These are phyloP conservation scores for Hypoxylon sp. DNA, from an alignment of 2,329 filamentous ascomycete genomes.

Conservation along the genomic window DNA sequence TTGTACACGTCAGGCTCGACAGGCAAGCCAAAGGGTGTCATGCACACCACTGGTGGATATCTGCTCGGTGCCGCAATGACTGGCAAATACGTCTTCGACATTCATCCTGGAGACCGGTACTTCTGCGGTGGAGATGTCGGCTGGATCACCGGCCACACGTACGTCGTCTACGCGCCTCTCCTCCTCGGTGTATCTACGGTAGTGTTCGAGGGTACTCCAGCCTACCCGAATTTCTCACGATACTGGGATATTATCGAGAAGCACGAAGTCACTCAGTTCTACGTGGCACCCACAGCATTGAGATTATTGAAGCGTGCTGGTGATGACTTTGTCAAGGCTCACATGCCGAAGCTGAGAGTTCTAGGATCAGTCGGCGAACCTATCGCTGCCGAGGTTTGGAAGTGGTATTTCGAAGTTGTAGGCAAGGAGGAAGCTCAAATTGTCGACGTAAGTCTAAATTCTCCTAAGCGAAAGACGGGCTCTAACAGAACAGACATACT, in stretches of 20 bases:
- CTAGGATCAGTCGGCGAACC: slow-evolving; percentile 97
- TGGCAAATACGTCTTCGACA: slow-evolving; percentile 99
- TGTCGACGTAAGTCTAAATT: slow-evolving; percentile 81
- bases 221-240: slow-evolving; percentile 96
- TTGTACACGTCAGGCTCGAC: slow-evolving; percentile 98
- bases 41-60: slow-evolving; percentile 97
- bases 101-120: slow-evolving; percentile 92
- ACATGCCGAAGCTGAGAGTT: slow-evolving; percentile 90
- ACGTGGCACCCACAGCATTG: slow-evolving; percentile 94
- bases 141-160: slow-evolving; percentile 99
- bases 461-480: slow-evolving; percentile 16
- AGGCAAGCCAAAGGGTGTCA: slow-evolving; percentile 97
- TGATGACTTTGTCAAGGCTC: slow-evolving; percentile 87
- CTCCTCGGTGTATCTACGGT: slow-evolving; percentile 94
- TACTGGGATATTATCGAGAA: slow-evolving; percentile 99
- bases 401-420: slow-evolving; percentile 98
- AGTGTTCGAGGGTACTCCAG: slow-evolving; percentile 97
- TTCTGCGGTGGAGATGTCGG: slow-evolving; percentile 99
- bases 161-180: slow-evolving; percentile 96
- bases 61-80: slow-evolving; percentile 93
- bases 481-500: slow-evolving; percentile 81
- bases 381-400: slow-evolving; percentile 98
- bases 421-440: slow-evolving; percentile 94
- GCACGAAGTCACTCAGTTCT: slow-evolving; percentile 96
- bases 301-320: slow-evolving; percentile 95